Percentiles rank a stretch among this genome's conserved stretches.
These are phyloP conservation scores for Mortierella sp. DNA, from an alignment of 371 early-diverging fungal genomes.

Conservation along the genomic window DNA sequence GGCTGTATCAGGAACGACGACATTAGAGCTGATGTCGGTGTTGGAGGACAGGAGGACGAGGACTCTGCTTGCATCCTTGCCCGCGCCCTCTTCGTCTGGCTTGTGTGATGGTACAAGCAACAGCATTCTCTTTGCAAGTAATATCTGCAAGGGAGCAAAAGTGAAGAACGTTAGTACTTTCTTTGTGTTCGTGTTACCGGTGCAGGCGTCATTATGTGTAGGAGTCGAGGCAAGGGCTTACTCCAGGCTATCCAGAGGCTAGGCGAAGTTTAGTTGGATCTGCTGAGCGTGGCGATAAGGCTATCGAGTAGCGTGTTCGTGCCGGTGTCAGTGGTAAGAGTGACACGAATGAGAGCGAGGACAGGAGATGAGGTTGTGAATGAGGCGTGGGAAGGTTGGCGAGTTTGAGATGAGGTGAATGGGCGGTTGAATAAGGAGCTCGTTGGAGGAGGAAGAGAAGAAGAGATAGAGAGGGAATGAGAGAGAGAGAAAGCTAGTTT, in stretches of 20 bases:
- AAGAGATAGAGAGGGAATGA: background rate
- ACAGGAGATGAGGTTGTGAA: background rate
- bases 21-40: slow-evolving; percentile 47
- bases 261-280: background rate
- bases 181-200: background rate
- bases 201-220: background rate
- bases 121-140: slow-evolving; percentile 23
- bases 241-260: background rate
- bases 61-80: slow-evolving; percentile 22
- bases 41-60: slow-evolving; percentile 44
- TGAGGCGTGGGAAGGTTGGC: background rate
- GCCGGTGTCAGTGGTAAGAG: background rate
- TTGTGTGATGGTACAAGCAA: slow-evolving; percentile 48
- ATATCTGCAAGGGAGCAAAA: background rate
- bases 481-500: background rate
- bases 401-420: slow-evolving; percentile 3
- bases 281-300: background rate
- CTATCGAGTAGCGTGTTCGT: background rate
- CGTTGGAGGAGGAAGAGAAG: background rate
- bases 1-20: slow-evolving; percentile 48
- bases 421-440: background rate
- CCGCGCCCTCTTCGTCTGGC: slow-evolving; percentile 20
- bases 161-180: background rate
- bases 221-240: background rate
- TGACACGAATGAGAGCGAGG: background rate